These are phyloP conservation scores for Sequoiadendron giganteum DNA, from an alignment of 75 land plant genomes.

Conservation along the genomic window DNA sequence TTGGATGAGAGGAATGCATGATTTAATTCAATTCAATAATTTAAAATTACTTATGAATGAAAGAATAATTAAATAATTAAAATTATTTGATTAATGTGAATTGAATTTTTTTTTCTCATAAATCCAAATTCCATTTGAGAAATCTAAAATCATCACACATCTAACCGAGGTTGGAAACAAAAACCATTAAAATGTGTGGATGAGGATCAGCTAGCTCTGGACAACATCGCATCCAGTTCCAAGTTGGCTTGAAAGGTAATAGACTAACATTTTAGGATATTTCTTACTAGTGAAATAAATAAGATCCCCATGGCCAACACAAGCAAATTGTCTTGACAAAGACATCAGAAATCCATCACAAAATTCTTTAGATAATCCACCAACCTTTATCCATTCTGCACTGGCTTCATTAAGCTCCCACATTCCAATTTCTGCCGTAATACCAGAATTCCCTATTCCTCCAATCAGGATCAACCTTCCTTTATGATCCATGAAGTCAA, in stretches of 20 bases:
- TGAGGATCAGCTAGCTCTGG: slow-evolving; percentile 17
- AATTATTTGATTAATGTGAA: no score
- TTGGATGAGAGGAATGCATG: no score
- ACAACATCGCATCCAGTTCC: slow-evolving; percentile 14
- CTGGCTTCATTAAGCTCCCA: slow-evolving; percentile 15
- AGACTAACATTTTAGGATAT: slow-evolving; percentile 15
- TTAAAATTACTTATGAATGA: no score
- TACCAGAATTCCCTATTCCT: slow-evolving; percentile 7
- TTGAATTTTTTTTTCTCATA: no score
- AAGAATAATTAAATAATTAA: no score
- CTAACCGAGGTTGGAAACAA: slow-evolving; percentile 15
- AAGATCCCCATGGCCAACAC: slow-evolving; percentile 20
- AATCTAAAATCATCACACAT: not conserved
- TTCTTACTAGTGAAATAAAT: slow-evolving; percentile 23
- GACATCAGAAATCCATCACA: slow-evolving; percentile 19
- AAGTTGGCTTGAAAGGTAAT: slow-evolving; percentile 10
- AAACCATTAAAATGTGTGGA: slow-evolving; percentile 18
- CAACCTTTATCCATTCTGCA: slow-evolving; percentile 14
- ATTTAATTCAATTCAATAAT: no score
- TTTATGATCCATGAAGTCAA: slow-evolving; percentile 15
- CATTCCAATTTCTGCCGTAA: slow-evolving; percentile 11
- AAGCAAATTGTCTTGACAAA: slow-evolving; percentile 17
- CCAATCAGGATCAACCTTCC: slow-evolving; percentile 20
- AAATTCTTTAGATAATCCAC: slow-evolving; percentile 13
- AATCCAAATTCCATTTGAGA: not conserved